Percentiles rank a stretch among this genome's conserved stretches.
phyloP scores from a whole-genome alignment of 176 grass and related monocot species.

The Eragrostis nindensis region DNA sequence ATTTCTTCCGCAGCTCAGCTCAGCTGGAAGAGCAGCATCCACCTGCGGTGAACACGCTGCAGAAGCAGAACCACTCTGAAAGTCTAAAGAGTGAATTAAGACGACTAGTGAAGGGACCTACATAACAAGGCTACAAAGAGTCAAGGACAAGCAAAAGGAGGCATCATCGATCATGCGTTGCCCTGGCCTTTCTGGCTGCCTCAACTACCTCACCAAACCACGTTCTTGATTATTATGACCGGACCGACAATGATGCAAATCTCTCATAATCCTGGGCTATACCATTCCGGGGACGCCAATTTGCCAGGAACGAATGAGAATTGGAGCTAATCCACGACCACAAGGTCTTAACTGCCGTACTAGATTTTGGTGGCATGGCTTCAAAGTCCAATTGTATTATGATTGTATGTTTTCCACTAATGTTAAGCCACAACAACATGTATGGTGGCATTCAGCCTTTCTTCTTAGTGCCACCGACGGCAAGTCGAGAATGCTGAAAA shows the following conservation, averaged over 20 bases:
- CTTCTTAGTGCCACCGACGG: background rate
- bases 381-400: background rate
- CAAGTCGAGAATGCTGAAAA: slow-evolving; percentile 7
- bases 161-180: too few relatives aligned
- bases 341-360: background rate
- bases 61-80: too few relatives aligned
- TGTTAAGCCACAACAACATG: background rate
- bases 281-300: too few relatives aligned
- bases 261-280: background rate
- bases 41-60: too few relatives aligned
- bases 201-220: slow-evolving; percentile 32
- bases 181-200: background rate
- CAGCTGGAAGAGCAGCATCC: too few relatives aligned
- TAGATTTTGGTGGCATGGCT: background rate
- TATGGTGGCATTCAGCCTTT: background rate
- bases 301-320: background rate
- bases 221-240: background rate
- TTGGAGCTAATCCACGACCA: background rate
- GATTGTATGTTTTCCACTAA: too few relatives aligned
- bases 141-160: background rate
- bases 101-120: background rate
- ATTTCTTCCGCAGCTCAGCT: too few relatives aligned
- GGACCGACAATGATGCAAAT: background rate
- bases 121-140: background rate
- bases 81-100: too few relatives aligned